A percentile compares a stretch with the other conserved stretches of the same genome.
phyloP scores from a whole-genome alignment of 2,329 filamentous ascomycete species.

The Aspergillus tamarii region DNA sequence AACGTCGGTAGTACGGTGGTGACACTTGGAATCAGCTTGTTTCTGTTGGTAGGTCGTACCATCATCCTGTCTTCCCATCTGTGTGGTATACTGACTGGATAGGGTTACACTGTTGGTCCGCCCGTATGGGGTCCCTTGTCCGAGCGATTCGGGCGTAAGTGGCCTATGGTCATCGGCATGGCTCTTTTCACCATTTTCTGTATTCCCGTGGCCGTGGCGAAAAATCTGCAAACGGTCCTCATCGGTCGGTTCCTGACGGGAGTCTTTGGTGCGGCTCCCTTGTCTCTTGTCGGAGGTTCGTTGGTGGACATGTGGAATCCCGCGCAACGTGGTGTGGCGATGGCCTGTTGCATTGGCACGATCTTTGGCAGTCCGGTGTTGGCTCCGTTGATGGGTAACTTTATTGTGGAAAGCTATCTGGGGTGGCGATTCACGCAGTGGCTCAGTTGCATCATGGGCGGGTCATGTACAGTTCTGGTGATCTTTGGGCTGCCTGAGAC shows the following conservation, averaged over 20 bases:
- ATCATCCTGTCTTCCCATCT: neutral
- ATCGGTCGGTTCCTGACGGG: constrained; percentile 34
- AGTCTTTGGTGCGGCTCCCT: constrained; percentile 34
- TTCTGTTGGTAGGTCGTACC: neutral
- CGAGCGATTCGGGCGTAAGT: constrained; percentile 36
- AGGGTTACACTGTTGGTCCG: constrained; percentile 42
- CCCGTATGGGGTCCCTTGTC: constrained; percentile 36
- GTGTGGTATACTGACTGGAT: neutral
- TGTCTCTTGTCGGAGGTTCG: constrained; percentile 34
- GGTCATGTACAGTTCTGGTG: neutral
- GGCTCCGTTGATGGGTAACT: neutral
- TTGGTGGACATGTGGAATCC: constrained; percentile 70
- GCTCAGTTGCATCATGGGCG: neutral
- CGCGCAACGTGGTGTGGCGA: constrained; percentile 78
- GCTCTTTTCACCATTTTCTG: constrained; percentile 39
- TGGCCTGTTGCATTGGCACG: constrained; percentile 57
- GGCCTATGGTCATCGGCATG: constrained; percentile 39
- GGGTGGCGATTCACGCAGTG: neutral
- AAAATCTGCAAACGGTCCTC: constrained; percentile 35
- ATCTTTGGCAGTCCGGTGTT: neutral
- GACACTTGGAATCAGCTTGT: neutral
- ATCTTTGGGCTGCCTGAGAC: neutral
- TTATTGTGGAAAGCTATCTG: neutral
- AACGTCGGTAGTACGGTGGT: constrained; percentile 43
- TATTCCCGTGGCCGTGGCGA: constrained; percentile 38